Percentiles rank a stretch among this genome's conserved stretches.
These are phyloP conservation scores for Exobasidium rhododendri DNA, from an alignment of 1,284 basidiomycete species.

Conservation along the genomic window DNA sequence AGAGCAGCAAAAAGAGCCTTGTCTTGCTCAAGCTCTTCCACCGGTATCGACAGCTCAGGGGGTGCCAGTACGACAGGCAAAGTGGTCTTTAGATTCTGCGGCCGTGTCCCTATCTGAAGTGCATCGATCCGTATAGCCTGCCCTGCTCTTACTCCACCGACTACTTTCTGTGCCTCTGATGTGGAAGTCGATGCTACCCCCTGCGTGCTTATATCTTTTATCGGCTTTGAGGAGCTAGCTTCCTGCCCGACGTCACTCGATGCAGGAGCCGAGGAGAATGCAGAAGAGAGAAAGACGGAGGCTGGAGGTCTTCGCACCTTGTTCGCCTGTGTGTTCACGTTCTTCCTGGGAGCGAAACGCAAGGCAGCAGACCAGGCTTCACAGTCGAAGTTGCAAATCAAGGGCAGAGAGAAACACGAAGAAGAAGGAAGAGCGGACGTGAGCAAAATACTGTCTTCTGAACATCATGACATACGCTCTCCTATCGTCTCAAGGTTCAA, in stretches of 20 bases:
- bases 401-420: neutral
- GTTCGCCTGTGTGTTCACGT: slow-evolving; percentile 2
- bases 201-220: neutral
- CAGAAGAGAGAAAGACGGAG: neutral
- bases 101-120: neutral
- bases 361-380: slow-evolving; percentile 39
- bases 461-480: neutral
- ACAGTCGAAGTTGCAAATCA: neutral
- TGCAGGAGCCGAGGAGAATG: slow-evolving; percentile 2
- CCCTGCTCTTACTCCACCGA: neutral
- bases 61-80: slow-evolving; percentile 17
- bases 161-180: neutral
- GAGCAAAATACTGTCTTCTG: slow-evolving; percentile 1
- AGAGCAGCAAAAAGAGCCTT: neutral
- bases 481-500: neutral
- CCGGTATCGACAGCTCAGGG: slow-evolving; percentile 19
- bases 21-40: slow-evolving; percentile 17
- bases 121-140: neutral
- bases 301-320: neutral
- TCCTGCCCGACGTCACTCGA: slow-evolving; percentile 4
- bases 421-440: neutral
- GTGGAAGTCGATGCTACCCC: neutral
- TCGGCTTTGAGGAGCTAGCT: slow-evolving; percentile 7
- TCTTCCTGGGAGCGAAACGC: slow-evolving; percentile 37
- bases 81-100: neutral